Percentiles rank a stretch among this genome's conserved stretches.
Conservation (phyloP, 176 grass and related monocot species). For the Paspalum vaginatum region DNA sequence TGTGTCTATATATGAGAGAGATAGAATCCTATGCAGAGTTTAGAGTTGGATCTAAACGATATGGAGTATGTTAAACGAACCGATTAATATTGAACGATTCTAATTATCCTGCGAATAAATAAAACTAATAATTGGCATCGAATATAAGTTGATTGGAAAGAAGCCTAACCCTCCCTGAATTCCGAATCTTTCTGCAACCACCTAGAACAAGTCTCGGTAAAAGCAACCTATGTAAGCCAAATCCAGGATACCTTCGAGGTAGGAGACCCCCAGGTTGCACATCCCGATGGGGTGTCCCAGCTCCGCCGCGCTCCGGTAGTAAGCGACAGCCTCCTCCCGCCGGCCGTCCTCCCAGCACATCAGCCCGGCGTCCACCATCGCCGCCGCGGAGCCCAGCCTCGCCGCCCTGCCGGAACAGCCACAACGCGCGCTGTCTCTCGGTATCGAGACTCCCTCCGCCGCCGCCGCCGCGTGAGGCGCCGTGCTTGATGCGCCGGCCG, state of each 20-base stretch:
- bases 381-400: constrained; percentile 55
- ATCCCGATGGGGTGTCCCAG: constrained; percentile 65
- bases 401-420: constrained; percentile 63
- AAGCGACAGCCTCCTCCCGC: constrained; percentile 46
- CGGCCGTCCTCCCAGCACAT: constrained; percentile 73
- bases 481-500: constrained; percentile 62
- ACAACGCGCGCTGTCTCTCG: constrained; percentile 48
- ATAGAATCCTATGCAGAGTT: neutral
- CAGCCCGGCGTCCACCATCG: constrained; percentile 79
- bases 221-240: constrained; percentile 11
- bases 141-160: neutral
- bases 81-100: neutral
- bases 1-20: too few species aligned
- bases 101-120: neutral
- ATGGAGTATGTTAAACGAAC: constrained; percentile 2
- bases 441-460: neutral
- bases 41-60: neutral
- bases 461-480: neutral
- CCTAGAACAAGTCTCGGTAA: constrained; percentile 12
- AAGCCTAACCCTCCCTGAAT: constrained; percentile 15
- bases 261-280: constrained; percentile 74
- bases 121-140: constrained; percentile 4
- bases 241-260: constrained; percentile 61
- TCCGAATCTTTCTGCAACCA: constrained; percentile 6
- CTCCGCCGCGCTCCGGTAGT: constrained; percentile 58